Evolutionary conservation across 768 basidiomycete species (phyloP).

Genomic region (Kwoniella pini): DNA sequence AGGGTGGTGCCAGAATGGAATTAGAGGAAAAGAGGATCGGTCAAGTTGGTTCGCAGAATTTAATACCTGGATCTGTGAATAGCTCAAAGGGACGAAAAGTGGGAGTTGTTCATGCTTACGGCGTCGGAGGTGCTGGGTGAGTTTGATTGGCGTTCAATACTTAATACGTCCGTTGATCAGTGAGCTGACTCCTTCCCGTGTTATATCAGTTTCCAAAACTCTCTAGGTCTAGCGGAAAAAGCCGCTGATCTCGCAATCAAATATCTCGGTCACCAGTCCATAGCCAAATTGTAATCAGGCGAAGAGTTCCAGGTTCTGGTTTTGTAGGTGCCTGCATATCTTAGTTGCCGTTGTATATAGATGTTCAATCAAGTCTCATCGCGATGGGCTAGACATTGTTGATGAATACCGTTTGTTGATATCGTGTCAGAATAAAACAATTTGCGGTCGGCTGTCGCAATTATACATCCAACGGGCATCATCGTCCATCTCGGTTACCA

Average conservation of each 20-base stretch:
- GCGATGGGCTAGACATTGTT: no score
- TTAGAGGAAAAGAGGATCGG: constrained; percentile 54
- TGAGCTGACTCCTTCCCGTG: no score
- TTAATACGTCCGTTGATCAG: no score
- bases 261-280: background rate
- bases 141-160: constrained; percentile 1
- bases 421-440: no score
- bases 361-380: no score
- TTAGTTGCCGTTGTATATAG: no score
- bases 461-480: no score
- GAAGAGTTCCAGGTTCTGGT: no score
- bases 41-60: constrained; percentile 18
- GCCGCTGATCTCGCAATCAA: constrained; percentile 28
- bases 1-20: constrained; percentile 64
- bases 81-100: constrained; percentile 20
- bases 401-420: no score
- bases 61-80: constrained; percentile 35
- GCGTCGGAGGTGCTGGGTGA: constrained; percentile 57
- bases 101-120: constrained; percentile 63
- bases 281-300: constrained; percentile 6
- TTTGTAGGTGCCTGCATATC: no score
- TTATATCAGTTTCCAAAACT: constrained; percentile 34
- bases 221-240: constrained; percentile 45
- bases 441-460: no score
- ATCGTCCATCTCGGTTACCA: no score